These are phyloP conservation scores for Populus tomentosa DNA, from an alignment of 441 rosid genomes.

Conservation along the genomic window DNA sequence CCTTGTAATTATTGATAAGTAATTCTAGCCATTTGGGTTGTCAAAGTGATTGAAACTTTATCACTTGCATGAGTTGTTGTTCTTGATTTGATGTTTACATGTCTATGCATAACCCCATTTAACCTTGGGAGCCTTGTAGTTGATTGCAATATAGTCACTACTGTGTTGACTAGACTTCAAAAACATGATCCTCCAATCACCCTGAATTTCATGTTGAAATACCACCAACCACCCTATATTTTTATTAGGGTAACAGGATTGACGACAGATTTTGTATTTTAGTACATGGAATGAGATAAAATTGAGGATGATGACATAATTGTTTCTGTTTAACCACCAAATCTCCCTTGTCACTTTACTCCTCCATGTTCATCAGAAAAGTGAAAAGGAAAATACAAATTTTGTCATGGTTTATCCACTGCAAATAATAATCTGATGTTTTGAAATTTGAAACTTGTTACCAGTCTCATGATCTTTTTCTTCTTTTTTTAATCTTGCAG, in stretches of 20 bases:
- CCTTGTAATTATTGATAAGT: neutral
- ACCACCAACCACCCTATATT: neutral
- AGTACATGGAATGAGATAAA: neutral
- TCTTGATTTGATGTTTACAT: slow-evolving; percentile 1
- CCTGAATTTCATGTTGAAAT: neutral
- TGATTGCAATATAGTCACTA: neutral
- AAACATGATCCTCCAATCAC: neutral
- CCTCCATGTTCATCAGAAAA: neutral
- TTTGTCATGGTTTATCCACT: neutral
- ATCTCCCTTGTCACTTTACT: neutral
- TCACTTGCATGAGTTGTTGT: neutral
- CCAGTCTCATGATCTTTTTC: neutral
- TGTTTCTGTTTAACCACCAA: neutral
- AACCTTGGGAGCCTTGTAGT: neutral
- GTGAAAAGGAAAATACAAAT: neutral
- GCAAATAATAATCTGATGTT: neutral
- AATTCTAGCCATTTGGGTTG: neutral
- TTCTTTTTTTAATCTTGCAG: neutral
- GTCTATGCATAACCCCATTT: neutral
- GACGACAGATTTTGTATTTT: neutral
- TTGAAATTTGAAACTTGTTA: neutral
- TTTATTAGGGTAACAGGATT: neutral
- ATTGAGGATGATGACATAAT: neutral
- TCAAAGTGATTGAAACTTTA: neutral
- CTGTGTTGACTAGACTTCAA: neutral